Evolutionary conservation across 176 grass and related monocot species (phyloP), one percentile per base, ranked within the genome.

Genomic region (Paspalum vaginatum): DNA sequence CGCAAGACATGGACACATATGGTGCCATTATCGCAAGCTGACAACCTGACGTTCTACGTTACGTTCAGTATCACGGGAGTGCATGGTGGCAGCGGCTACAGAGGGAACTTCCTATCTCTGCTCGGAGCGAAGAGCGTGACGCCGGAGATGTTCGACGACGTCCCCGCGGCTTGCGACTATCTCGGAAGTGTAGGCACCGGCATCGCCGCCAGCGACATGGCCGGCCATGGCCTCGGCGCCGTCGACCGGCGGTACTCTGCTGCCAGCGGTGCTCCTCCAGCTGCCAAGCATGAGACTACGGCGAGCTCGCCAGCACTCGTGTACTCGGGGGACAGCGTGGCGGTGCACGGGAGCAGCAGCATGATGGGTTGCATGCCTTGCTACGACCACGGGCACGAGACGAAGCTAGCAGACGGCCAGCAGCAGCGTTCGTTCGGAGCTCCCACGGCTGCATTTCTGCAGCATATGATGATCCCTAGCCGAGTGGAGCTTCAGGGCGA

Each of bases 91-190:
- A 69, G 40, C 7, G 76, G 37, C 15, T 60, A 81, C 20, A 43
- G 78, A 16, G 82, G 55, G 40, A 90, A 83, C 74, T 88, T 93
- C 74, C 83, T 93, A 27, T 84, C 89, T 18, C 44, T 85, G 54
- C 64, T 91, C 47, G 85, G 55, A 47, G 61, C 83, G 0, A 88
- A 85, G 85, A 82, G 63, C 62, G 26, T 87, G 43, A 71, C 81
- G 43, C 58, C 77, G 21, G 77, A 91, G 61, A 86, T 89, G 80
- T 86, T 91, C 25, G 77, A 64, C 55, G 85, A 68, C 61, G 84
- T 81, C 11, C 68, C 84, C 25, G 70, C 80, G 10, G 87, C 87
- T 4, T 81, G 59, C 54, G 88, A 93, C 32, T 96, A 88, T 70
- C 88, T 96, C 58, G 84, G 86, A 64, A 84, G 79, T 51, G 66